Conservation (phyloP, 306 rosid genomes). For the Macrotyloma uniflorum region DNA sequence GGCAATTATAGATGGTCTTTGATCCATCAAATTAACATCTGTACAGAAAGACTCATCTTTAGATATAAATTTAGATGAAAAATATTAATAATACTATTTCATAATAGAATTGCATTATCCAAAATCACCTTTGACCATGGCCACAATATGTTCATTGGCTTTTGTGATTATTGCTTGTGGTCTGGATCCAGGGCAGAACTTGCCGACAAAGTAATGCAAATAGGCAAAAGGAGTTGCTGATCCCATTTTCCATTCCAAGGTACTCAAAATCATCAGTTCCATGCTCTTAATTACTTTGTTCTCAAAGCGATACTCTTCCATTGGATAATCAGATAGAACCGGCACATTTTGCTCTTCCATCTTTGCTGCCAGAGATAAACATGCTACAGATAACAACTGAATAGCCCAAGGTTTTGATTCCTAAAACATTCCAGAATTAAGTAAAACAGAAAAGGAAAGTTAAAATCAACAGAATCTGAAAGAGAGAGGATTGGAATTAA, state of each 20-base stretch:
- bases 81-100: neutral
- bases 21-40: conserved; percentile 70
- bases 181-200: conserved; percentile 53
- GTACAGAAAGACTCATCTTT: conserved; percentile 18
- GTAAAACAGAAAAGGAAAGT: neutral
- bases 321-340: conserved; percentile 54
- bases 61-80: neutral
- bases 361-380: conserved; percentile 88
- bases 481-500: neutral
- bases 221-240: conserved; percentile 81
- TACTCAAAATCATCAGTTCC: conserved; percentile 69
- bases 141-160: conserved; percentile 57
- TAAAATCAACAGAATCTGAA: conserved; percentile 13
- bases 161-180: conserved; percentile 51
- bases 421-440: conserved; percentile 44
- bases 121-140: conserved; percentile 63
- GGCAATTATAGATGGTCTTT: conserved; percentile 73
- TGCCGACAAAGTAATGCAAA: conserved; percentile 62
- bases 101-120: neutral
- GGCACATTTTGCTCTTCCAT: conserved; percentile 82
- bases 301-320: conserved; percentile 60
- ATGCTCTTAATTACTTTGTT: conserved; percentile 60
- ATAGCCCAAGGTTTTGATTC: conserved; percentile 78
- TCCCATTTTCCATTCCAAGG: conserved; percentile 89
- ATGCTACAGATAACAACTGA: conserved; percentile 69